These are phyloP conservation scores for Ensete ventricosum DNA, from an alignment of 176 grass and related monocot species.

Conservation along the genomic window DNA sequence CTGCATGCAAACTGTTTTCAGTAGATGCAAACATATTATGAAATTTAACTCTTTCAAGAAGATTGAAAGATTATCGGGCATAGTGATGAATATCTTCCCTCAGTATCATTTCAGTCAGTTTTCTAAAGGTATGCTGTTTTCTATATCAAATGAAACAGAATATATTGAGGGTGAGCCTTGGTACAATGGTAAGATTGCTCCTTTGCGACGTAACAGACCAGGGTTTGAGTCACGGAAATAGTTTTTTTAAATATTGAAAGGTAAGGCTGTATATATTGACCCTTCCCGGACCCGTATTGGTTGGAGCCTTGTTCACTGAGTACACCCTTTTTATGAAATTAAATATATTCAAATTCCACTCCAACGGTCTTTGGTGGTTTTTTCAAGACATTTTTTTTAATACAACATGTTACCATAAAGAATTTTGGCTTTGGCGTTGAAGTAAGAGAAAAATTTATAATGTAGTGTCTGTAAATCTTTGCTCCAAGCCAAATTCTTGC, in stretches of 20 bases:
- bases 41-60: slow-evolving; percentile 92
- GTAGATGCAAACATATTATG: background rate
- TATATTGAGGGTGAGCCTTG: background rate
- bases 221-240: too few species aligned
- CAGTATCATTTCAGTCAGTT: slow-evolving; percentile 83
- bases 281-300: too few species aligned
- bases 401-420: slow-evolving; percentile 66
- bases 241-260: too few species aligned
- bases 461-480: slow-evolving; percentile 88
- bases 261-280: too few species aligned
- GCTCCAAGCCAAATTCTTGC: slow-evolving; percentile 93
- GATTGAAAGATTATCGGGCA: slow-evolving; percentile 74
- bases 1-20: too few species aligned
- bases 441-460: slow-evolving; percentile 98
- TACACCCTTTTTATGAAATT: too few species aligned
- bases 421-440: slow-evolving; percentile 83
- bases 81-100: slow-evolving; percentile 57
- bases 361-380: background rate
- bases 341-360: too few species aligned
- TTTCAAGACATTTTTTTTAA: background rate
- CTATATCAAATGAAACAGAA: background rate
- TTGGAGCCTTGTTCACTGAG: too few species aligned
- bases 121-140: slow-evolving; percentile 51
- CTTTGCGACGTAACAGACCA: too few species aligned
- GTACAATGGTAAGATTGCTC: too few species aligned